A percentile compares a stretch with the other conserved stretches of the same genome.
These are phyloP conservation scores for Aspergillus tamarii DNA, from an alignment of 2,329 filamentous ascomycete species.

Conservation along the genomic window DNA sequence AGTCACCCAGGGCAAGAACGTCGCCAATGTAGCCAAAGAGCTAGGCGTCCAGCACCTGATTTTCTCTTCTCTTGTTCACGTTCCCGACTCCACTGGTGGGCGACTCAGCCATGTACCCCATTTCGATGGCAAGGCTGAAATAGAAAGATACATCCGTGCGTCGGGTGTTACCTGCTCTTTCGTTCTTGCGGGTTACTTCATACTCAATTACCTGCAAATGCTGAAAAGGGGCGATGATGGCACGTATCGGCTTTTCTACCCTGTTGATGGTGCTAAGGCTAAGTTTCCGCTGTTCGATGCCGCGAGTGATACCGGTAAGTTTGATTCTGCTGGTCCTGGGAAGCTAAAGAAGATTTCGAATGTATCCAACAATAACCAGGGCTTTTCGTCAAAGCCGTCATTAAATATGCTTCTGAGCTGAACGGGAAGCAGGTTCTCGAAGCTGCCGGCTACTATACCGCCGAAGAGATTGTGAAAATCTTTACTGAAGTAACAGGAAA, in stretches of 20 bases:
- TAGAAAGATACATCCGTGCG: slow-evolving; percentile 43
- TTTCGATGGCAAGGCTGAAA: slow-evolving; percentile 48
- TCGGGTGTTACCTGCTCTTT: slow-evolving; percentile 43
- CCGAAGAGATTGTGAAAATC: slow-evolving; percentile 44
- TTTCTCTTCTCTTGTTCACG: slow-evolving; percentile 43
- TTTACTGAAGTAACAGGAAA: slow-evolving; percentile 48
- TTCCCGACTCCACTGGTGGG: slow-evolving; percentile 37
- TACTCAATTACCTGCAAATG: slow-evolving; percentile 44
- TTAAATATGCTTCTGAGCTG: slow-evolving; percentile 47
- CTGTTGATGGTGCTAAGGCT: slow-evolving; percentile 29
- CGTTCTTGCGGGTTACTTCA: slow-evolving; percentile 47
- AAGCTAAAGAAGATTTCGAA: neutral
- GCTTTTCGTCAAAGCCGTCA: slow-evolving; percentile 33
- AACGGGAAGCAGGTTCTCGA: slow-evolving; percentile 51
- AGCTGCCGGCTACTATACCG: slow-evolving; percentile 45
- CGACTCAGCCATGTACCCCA: slow-evolving; percentile 38
- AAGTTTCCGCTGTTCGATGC: slow-evolving; percentile 52
- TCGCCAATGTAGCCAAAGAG: slow-evolving; percentile 43
- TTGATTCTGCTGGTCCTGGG: neutral
- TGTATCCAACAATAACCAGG: neutral
- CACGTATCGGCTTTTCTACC: slow-evolving; percentile 29
- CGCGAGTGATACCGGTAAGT: slow-evolving; percentile 25
- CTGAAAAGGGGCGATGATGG: slow-evolving; percentile 32
- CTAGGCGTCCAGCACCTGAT: slow-evolving; percentile 45
- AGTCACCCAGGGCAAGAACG: slow-evolving; percentile 39